Percentiles rank a stretch among this genome's conserved stretches.
Evolutionary conservation across 1,284 basidiomycete species (phyloP).

Genomic region (Thecaphora thlaspeos): DNA sequence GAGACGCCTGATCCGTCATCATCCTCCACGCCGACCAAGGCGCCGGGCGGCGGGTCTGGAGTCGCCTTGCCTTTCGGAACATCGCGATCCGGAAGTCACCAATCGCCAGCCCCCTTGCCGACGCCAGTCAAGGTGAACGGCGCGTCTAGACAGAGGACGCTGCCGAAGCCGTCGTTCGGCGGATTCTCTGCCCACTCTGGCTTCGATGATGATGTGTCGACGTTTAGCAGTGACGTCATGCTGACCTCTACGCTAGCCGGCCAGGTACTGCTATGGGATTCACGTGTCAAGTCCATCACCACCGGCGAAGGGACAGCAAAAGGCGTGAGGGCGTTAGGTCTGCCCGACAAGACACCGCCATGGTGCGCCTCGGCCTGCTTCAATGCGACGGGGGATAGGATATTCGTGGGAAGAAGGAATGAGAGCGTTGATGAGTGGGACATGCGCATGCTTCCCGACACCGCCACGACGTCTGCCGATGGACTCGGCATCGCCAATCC

Average conservation of each 20-base stretch:
- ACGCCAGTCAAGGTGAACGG: slow-evolving; percentile 1
- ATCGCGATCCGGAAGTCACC: not conserved
- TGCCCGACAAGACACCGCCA: slow-evolving; percentile 86
- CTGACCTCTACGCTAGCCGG: slow-evolving; percentile 90
- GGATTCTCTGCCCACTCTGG: slow-evolving; percentile 42
- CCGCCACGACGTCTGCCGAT: not conserved
- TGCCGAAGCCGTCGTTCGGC: slow-evolving; percentile 51
- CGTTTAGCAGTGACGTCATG: slow-evolving; percentile 77
- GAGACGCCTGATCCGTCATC: not conserved
- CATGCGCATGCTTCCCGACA: slow-evolving; percentile 60
- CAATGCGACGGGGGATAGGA: slow-evolving; percentile 81
- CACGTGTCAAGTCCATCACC: slow-evolving; percentile 64
- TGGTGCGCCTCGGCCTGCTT: slow-evolving; percentile 77
- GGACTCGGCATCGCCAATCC: slow-evolving; percentile 62
- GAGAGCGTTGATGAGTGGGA: slow-evolving; percentile 94
- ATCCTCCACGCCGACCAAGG: not conserved
- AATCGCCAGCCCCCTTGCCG: not conserved
- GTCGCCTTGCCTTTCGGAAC: not conserved
- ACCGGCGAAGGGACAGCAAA: slow-evolving; percentile 59
- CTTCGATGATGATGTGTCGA: slow-evolving; percentile 48
- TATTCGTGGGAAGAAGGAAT: slow-evolving; percentile 88
- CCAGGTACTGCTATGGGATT: slow-evolving; percentile 87
- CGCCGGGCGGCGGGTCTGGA: no score
- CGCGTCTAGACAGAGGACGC: no score
- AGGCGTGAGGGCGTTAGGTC: slow-evolving; percentile 78